Evolutionary conservation across 1,284 basidiomycete species (phyloP), one percentile per base, ranked within the genome.

Genomic region (Leccinum angustisporum): DNA sequence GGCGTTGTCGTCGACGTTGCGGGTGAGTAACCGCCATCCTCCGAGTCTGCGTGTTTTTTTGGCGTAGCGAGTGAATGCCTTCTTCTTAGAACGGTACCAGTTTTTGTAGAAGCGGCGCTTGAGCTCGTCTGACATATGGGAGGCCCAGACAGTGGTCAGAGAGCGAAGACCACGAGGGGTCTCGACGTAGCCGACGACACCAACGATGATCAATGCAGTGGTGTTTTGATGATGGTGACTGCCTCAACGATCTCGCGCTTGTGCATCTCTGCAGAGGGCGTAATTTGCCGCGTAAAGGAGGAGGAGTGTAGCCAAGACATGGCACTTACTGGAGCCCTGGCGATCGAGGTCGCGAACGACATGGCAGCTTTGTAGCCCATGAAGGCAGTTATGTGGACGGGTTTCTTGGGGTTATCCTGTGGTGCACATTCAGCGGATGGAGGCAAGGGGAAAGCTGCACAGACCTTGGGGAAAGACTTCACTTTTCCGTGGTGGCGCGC

Each of bases 81-180:
- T 99, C 90, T 98, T 99, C 93, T 99, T 99, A 65, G 94, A 97
- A 73, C 94, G 91, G 87, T 99, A 99, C 97, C 97, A 99, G 90
- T 98, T 99, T 88, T 97, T 98, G 92, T 98, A 98, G 92, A 99
- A 98, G 74, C 97, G 90, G 77, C 97, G 94, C 84, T 97, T 98
- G 78, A 99, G 80, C 79, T 98, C 97, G 77, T 84, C 94, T 65
- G 83, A 94, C 72, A 84, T 91, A 78, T 86, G 91, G 67, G 82
- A 95, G 68, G 81, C 94, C 96, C 81, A 98, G 75, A 86, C 93
- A 70, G 80, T 97, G 80, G 81, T 91, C 73, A 84, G 86, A 60
- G 79, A 95, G 74, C 97, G 95, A 67, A 99, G 90, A 75, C 97
- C 97, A 75, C 97, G 96, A 74, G 97, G 97, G 67, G 97, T 99